Evolutionary conservation across 2,329 filamentous ascomycete species (phyloP).

Genomic region (Stagonosporopsis vannaccii): DNA sequence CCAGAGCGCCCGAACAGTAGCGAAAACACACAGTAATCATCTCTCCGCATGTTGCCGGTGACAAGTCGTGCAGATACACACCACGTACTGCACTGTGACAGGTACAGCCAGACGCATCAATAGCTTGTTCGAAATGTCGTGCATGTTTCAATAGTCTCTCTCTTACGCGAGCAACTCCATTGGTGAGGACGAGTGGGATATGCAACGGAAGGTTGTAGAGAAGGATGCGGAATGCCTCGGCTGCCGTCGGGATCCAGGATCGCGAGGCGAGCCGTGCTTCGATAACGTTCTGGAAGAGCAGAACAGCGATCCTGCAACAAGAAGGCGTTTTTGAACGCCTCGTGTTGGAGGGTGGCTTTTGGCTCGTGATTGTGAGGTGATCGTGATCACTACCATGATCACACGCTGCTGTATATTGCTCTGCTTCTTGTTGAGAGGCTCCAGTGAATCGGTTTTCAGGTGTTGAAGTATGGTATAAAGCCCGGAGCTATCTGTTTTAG

Average conservation of each 20-base stretch:
- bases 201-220: constrained; percentile 31
- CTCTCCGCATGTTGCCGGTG: constrained; percentile 4
- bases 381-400: constrained; percentile 2
- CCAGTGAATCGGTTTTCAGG: background rate
- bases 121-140: constrained; percentile 26
- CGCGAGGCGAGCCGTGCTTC: constrained; percentile 27
- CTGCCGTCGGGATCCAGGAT: constrained; percentile 23
- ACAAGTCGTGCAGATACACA: constrained; percentile 8
- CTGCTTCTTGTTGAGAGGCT: constrained; percentile 16
- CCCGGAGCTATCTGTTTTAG: constrained; percentile 17
- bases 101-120: constrained; percentile 26
- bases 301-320: constrained; percentile 4
- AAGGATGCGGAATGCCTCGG: constrained; percentile 31
- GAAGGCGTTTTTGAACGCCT: constrained; percentile 7
- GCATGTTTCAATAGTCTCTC: constrained; percentile 18
- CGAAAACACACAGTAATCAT: constrained; percentile 2
- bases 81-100: constrained; percentile 22
- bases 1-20: constrained; percentile 1
- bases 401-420: constrained; percentile 10
- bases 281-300: constrained; percentile 27
- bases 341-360: constrained; percentile 4
- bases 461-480: constrained; percentile 3
- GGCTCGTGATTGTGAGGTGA: constrained; percentile 7
- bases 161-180: constrained; percentile 4
- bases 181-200: constrained; percentile 27